Evolutionary conservation across 2,329 filamentous ascomycete species (phyloP), one percentile per base, ranked within the genome.

Genomic region (Aspergillus sp.): DNA sequence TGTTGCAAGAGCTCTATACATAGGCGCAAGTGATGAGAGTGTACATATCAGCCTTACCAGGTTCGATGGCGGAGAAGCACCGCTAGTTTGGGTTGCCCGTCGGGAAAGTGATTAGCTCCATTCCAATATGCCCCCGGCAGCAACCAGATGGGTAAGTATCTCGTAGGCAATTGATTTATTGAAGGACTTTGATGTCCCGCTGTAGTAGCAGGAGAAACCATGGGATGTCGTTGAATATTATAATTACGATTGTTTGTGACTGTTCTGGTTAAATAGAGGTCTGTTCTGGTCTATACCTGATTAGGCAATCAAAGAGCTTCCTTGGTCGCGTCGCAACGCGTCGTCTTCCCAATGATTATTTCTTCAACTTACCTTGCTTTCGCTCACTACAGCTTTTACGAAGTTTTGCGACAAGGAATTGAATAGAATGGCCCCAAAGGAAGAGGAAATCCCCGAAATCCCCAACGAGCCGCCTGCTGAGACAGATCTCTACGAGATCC

Each of bases 401-500:
- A 53, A 49, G 19, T 11, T 39, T 44, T 23, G 12, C 6, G 37
- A 40, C 11, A 14, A 19, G 12, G 6, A 41, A 43, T 19, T 19
- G n/a, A 17, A 33, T 17, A 48, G 11, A 11, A 58, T 58, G 56
- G 46, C 59, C 35, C 19, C 60, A n/a, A 43, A 54, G 44, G 44
- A 59, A 37, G 35, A 57, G 12, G 45, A 48, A 8, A 50, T 45
- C 19, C 40, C 56, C 41, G 57, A 61, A 11, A 37, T 55, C 9
- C 53, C 58, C 11, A 47, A 56, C 15, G 62, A 66, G 19, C 59
- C 62, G n/a, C 62, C 67, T 8, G 58, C 62, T 25, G 68, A 69
- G 39, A 68, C 66, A 23, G 67, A 73, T 41, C 93, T 95, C 0
- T 99, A 99, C 70, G 84, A 87, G 66, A 85, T 93, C 54, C 86